A percentile compares a stretch with the other conserved stretches of the same genome.
phyloP scores from a whole-genome alignment of 345 rosid species.

The Raphanus raphanistrum region DNA sequence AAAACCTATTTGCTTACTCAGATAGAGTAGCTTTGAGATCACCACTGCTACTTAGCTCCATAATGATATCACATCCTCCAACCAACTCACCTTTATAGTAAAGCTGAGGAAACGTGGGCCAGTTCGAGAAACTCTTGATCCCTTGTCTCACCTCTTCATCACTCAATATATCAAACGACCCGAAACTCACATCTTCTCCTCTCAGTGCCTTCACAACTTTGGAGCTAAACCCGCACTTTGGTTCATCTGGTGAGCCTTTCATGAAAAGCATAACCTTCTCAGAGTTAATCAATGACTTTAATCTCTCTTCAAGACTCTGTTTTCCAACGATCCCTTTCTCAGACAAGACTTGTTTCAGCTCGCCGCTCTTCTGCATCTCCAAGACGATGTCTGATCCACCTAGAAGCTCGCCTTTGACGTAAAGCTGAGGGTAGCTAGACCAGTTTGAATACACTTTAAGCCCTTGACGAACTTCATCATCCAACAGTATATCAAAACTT shows the following conservation, averaged over 20 bases:
- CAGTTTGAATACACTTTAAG: slow-evolving; percentile 91
- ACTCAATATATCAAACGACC: slow-evolving; percentile 70
- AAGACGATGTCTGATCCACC: slow-evolving; percentile 93
- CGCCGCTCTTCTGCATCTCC: slow-evolving; percentile 97
- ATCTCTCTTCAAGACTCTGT: slow-evolving; percentile 61
- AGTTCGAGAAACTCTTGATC: slow-evolving; percentile 77
- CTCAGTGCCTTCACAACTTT: slow-evolving; percentile 79
- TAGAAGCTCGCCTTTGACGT: slow-evolving; percentile 71
- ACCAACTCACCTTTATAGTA: slow-evolving; percentile 92
- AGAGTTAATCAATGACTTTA: slow-evolving; percentile 59
- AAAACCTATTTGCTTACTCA: slow-evolving; percentile 44
- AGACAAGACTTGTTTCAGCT: slow-evolving; percentile 55
- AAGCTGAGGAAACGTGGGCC: slow-evolving; percentile 98
- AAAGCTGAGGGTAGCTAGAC: slow-evolving; percentile 97
- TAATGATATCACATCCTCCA: slow-evolving; percentile 90
- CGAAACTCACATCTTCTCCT: slow-evolving; percentile 70
- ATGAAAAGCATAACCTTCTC: slow-evolving; percentile 90
- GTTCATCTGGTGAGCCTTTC: slow-evolving; percentile 91
- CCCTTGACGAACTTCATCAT: slow-evolving; percentile 88
- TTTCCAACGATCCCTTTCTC: slow-evolving; percentile 64
- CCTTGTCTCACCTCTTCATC: slow-evolving; percentile 97
- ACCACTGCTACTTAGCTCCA: slow-evolving; percentile 69
- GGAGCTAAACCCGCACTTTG: slow-evolving; percentile 92
- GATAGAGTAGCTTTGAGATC: slow-evolving; percentile 82
- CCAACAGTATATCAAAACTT: slow-evolving; percentile 77